Conservation (phyloP, 1,284 basidiomycete genomes). For the Sporisorium graminicola region DNA sequence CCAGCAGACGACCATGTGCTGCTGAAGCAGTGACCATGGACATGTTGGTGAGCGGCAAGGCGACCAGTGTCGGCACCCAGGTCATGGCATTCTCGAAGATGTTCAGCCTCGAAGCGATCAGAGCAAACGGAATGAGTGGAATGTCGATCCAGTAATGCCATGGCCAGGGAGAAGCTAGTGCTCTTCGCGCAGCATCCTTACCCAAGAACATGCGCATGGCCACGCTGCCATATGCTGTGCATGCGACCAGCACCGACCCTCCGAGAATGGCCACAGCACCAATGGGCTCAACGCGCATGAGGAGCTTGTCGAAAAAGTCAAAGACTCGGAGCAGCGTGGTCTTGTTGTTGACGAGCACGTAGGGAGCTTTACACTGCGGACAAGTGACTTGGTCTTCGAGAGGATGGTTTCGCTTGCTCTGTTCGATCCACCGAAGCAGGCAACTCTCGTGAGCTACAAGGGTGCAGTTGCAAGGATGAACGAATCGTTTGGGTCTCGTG, state of each 20-base stretch:
- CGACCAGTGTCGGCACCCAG: conserved; percentile 60
- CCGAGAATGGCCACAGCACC: conserved; percentile 33
- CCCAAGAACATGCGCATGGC: conserved; percentile 58
- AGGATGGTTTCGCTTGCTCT: conserved; percentile 37
- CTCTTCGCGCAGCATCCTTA: conserved; percentile 43
- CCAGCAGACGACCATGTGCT: conserved; percentile 24
- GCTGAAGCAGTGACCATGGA: conserved; percentile 23
- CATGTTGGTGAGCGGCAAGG: conserved; percentile 47
- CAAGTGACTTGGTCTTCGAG: conserved; percentile 45
- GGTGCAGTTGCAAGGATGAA: conserved; percentile 64
- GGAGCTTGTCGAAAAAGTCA: conserved; percentile 46
- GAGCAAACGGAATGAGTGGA: conserved; percentile 64
- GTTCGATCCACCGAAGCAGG: conserved; percentile 59
- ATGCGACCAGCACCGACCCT: conserved; percentile 42
- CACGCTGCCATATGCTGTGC: conserved; percentile 54
- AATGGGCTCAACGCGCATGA: conserved; percentile 35
- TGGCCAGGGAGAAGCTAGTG: conserved; percentile 57
- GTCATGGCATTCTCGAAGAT: conserved; percentile 59
- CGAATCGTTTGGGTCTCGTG: conserved; percentile 34
- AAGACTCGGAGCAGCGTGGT: conserved; percentile 38
- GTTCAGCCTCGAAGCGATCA: conserved; percentile 56
- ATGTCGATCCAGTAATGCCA: conserved; percentile 66
- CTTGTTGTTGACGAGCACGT: conserved; percentile 53
- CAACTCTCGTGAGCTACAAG: conserved; percentile 64
- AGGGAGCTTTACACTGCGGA: conserved; percentile 57